phyloP scores from a whole-genome alignment of 2,329 filamentous ascomycete species.

The Magnaporthiopsis incrustans region DNA sequence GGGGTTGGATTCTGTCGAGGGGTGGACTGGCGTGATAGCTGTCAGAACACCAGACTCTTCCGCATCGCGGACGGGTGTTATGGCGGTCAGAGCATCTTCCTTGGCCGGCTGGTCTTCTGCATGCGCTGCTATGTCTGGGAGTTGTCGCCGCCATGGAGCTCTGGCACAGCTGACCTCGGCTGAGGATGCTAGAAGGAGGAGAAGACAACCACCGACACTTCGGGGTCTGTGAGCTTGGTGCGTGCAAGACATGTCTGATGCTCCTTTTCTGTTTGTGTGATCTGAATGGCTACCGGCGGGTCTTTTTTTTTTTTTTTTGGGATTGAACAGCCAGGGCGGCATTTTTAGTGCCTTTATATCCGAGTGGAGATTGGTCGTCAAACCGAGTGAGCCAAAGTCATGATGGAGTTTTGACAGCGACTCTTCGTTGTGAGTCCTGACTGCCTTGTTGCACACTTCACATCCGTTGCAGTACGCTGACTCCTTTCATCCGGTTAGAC shows the following conservation, averaged over 20 bases:
- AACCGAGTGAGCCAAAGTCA: neutral
- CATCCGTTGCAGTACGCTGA: too few species aligned
- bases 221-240: neutral
- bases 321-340: too few species aligned
- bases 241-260: neutral
- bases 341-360: neutral
- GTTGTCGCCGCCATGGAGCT: neutral
- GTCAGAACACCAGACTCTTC: neutral
- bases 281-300: too few species aligned
- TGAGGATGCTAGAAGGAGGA: neutral
- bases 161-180: neutral
- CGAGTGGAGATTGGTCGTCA: neutral
- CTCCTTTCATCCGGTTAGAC: too few species aligned
- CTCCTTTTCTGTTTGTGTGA: neutral
- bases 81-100: neutral
- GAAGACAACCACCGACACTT: neutral
- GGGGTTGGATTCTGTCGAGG: neutral
- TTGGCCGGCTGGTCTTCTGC: neutral
- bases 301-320: too few species aligned
- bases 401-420: neutral
- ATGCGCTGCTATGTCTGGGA: neutral
- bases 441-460: too few species aligned
- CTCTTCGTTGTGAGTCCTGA: too few species aligned
- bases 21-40: neutral
- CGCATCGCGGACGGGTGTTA: neutral